Conservation (phyloP, 106 monocot genomes). For the Platanthera guangdongensis region DNA sequence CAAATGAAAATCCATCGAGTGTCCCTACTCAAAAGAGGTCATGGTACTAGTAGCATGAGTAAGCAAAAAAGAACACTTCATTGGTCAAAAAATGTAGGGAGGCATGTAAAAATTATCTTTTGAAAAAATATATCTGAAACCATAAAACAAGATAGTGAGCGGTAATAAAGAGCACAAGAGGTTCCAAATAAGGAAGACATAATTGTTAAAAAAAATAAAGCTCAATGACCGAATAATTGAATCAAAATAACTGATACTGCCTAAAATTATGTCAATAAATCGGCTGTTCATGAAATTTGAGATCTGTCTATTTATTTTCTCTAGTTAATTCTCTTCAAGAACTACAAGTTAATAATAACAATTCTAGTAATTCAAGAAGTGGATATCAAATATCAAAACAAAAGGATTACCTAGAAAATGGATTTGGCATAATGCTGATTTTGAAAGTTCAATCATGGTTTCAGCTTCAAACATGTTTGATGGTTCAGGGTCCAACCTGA, state of each 20-base stretch:
- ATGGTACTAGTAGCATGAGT: background rate
- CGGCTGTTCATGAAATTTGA: background rate
- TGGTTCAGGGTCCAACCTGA: slow-evolving; percentile 66
- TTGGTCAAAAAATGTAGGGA: background rate
- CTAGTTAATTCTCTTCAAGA: background rate
- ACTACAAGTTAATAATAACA: background rate
- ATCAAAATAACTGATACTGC: background rate
- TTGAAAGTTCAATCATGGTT: slow-evolving; percentile 97
- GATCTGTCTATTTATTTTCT: background rate
- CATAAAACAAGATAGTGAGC: background rate
- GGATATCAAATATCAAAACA: background rate
- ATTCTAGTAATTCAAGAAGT: no score
- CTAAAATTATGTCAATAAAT: background rate
- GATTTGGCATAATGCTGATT: no score
- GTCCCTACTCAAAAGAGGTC: slow-evolving; percentile 39
- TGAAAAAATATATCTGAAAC: background rate
- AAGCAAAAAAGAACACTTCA: background rate
- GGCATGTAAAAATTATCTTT: background rate
- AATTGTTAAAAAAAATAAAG: background rate
- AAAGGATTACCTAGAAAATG: no score
- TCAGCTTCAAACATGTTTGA: slow-evolving; percentile 95
- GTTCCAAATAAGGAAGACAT: background rate
- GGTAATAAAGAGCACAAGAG: background rate
- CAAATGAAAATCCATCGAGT: slow-evolving; percentile 89
- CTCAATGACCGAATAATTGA: background rate